Conservation (phyloP, 2,329 filamentous ascomycete genomes). For the Chaetomium olivaceum region DNA sequence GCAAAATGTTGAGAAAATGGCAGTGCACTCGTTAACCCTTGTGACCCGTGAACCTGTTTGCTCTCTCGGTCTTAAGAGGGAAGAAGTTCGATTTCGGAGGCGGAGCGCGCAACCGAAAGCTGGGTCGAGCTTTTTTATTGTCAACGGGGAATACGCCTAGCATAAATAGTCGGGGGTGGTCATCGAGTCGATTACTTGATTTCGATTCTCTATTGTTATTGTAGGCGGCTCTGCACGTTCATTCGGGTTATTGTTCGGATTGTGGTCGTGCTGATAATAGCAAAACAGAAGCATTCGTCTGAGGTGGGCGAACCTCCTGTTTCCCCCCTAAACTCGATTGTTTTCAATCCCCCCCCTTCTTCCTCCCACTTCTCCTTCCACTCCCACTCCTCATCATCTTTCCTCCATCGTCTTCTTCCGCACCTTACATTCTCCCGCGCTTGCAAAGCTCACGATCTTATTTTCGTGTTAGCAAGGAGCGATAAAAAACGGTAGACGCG, state of each 20-base stretch:
- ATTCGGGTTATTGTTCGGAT: slow-evolving; percentile 8
- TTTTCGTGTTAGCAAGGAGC: not conserved
- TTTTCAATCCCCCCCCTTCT: slow-evolving; percentile 13
- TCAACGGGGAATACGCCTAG: not conserved
- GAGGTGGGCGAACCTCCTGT: not conserved
- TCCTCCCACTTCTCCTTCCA: not conserved
- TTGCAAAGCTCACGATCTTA: not conserved
- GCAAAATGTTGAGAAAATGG: slow-evolving; percentile 1
- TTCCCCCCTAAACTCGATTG: slow-evolving; percentile 16
- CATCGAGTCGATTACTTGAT: not conserved
- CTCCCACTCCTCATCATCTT: slow-evolving; percentile 4
- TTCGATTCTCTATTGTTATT: slow-evolving; percentile 3
- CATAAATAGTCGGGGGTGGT: not conserved
- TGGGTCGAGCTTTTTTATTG: not conserved
- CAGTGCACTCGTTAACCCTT: not conserved
- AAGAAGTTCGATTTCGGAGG: not conserved
- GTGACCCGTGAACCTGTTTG: slow-evolving; percentile 4
- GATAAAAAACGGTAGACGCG: slow-evolving; percentile 3
- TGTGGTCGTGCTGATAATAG: slow-evolving; percentile 14
- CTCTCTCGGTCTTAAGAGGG: too few relatives aligned
- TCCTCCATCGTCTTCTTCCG: slow-evolving; percentile 1
- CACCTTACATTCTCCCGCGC: not conserved
- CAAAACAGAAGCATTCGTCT: not conserved
- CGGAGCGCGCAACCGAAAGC: not conserved
- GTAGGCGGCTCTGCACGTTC: not conserved